These are phyloP conservation scores for Kodamaea derodonti DNA, from an alignment of 1,139 yeast species.

Conservation along the genomic window DNA sequence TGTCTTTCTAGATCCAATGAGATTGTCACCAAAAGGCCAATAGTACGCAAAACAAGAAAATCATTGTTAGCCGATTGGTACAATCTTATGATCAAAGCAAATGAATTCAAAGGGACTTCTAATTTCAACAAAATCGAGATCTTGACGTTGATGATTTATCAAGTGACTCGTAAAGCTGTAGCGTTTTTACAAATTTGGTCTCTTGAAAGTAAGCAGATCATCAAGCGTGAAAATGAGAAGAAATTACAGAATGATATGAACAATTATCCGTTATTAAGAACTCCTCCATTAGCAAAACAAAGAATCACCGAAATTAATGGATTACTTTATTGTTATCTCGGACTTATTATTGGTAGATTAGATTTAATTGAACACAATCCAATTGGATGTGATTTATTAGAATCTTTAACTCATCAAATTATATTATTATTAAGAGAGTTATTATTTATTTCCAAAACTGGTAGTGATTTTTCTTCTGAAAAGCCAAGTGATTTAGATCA, in stretches of 20 bases:
- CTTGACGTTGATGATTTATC: slow-evolving; percentile 67
- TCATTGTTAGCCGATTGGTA: slow-evolving; percentile 88
- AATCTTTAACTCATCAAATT: slow-evolving; percentile 63
- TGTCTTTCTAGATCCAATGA: slow-evolving; percentile 83
- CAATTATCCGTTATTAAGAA: slow-evolving; percentile 39
- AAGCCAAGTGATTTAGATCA: slow-evolving; percentile 49
- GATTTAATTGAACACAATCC: slow-evolving; percentile 73
- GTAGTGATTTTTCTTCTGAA: slow-evolving; percentile 38
- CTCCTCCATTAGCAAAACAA: slow-evolving; percentile 66
- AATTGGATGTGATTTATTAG: slow-evolving; percentile 63
- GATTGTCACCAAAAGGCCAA: slow-evolving; percentile 66
- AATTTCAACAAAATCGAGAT: slow-evolving; percentile 64
- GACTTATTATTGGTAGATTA: slow-evolving; percentile 65
- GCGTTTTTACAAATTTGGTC: slow-evolving; percentile 76
- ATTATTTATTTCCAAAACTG: slow-evolving; percentile 58
- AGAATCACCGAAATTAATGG: slow-evolving; percentile 75
- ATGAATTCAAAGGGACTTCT: slow-evolving; percentile 72
- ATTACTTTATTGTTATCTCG: slow-evolving; percentile 65
- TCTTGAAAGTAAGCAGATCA: slow-evolving; percentile 45
- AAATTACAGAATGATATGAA: slow-evolving; percentile 37
- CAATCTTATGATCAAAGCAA: slow-evolving; percentile 80
- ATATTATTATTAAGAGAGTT: slow-evolving; percentile 62
- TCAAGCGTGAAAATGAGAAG: slow-evolving; percentile 35
- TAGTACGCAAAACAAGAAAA: slow-evolving; percentile 72
- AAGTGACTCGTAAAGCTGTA: slow-evolving; percentile 70